phyloP scores from a whole-genome alignment of 2,329 filamentous ascomycete species.

The Helotiales sp. region DNA sequence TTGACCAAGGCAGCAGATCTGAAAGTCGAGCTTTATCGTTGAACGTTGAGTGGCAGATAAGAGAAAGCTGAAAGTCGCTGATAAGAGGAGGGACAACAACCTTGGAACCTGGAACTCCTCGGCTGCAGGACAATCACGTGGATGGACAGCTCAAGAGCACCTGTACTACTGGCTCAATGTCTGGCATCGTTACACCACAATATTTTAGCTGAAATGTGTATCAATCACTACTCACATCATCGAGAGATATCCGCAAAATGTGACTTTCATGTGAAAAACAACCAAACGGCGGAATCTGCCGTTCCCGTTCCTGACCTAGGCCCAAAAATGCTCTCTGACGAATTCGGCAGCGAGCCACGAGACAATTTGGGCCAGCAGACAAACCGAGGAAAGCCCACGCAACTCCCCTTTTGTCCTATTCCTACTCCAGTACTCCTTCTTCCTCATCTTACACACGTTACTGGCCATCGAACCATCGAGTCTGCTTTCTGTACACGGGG shows the following conservation, averaged over 20 bases:
- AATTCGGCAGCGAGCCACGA: background rate
- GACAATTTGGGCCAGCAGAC: background rate
- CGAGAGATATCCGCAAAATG: too few relatives aligned
- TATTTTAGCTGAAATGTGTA: too few relatives aligned
- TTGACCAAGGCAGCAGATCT: slow-evolving; percentile 1
- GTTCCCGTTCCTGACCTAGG: background rate
- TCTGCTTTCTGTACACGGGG: background rate
- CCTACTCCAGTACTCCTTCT: background rate
- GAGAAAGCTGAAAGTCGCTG: background rate
- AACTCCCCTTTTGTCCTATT: background rate
- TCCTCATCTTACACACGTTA: background rate
- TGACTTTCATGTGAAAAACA: background rate
- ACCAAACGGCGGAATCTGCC: background rate
- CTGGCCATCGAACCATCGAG: background rate
- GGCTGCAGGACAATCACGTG: background rate
- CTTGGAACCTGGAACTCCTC: background rate
- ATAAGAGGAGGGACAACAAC: background rate
- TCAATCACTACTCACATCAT: too few relatives aligned
- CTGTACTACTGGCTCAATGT: too few relatives aligned
- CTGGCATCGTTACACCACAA: too few relatives aligned
- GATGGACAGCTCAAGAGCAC: background rate
- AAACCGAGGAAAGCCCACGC: background rate
- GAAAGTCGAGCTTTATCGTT: background rate
- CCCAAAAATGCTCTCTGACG: background rate
- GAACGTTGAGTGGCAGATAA: slow-evolving; percentile 8